Evolutionary conservation across 805 yeast genomes (phyloP), one percentile per base, ranked within the genome.

Genomic region (Ogataea wickerhamii): DNA sequence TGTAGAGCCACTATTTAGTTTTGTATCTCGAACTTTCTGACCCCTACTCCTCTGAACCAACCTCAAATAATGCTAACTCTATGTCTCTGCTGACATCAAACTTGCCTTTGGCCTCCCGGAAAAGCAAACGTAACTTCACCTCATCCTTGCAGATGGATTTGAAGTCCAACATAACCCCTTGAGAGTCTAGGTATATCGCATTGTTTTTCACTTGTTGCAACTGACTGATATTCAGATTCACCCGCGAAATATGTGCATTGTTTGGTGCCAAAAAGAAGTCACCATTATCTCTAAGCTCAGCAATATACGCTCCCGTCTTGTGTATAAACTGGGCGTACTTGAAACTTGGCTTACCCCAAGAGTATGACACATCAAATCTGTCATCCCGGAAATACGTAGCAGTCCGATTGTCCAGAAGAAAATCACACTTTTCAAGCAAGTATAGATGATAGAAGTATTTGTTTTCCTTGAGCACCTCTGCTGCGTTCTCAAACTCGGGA

Each of bases 341-440:
- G 66, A 85, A 88, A 23, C 67, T 68, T 2, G 96, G 94, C 40
- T 71, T 75, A 2, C 98, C 98, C 98, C 98, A 91, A 14, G 95
- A 84, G 59, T 88, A 91, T 13, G 69, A 56, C 16, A 89, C 80
- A 31, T 86, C 88, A 50, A 85, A 76, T 18, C 66, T 42, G 36
- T 58, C 60, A 36, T 62, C 65, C 19, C 65, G 62, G 58, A 85
- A 73, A 48, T 79, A 79, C 14, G 71, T 61, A 0, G 93, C 77
- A 1, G 94, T 82, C 38, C 94, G 67, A 52, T 83, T 82, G 55
- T 93, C 98, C 41, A 88, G 66, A 41, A 87, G 67, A 57, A 88
- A 93, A 2, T 87, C 95, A 13, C 81, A 67, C 24, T 63, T 67
- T 43, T 78, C 80, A 44, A 93, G 66, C 18, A 91, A 64, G 52